phyloP scores from a whole-genome alignment of 305 asterid genomes.

The Fraxinus ornus region DNA sequence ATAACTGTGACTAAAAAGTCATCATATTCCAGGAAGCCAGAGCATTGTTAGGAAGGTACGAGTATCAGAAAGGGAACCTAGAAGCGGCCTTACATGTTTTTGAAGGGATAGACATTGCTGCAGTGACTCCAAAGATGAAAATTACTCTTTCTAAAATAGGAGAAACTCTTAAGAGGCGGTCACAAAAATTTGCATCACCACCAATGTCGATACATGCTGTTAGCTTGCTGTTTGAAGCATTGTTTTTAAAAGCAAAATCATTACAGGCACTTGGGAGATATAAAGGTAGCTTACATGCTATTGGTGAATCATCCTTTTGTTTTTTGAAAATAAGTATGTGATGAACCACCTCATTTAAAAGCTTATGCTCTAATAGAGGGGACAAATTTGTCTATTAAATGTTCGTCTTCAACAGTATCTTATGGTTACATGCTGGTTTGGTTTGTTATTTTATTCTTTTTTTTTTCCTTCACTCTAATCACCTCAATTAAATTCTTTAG shows the following conservation, averaged over 20 bases:
- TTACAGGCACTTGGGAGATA: conserved; percentile 77
- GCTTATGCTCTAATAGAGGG: neutral
- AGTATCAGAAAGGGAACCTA: conserved; percentile 85
- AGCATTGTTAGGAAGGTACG: conserved; percentile 91
- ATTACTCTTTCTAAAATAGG: conserved; percentile 51
- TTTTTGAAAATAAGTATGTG: neutral
- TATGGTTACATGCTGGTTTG: neutral
- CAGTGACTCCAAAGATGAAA: conserved; percentile 79
- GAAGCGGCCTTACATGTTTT: conserved; percentile 93
- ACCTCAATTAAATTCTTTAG: conserved; percentile 5
- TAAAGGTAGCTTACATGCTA: conserved; percentile 55
- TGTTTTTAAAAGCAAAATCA: conserved; percentile 78
- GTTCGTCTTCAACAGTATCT: neutral
- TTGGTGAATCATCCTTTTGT: neutral
- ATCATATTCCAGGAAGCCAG: conserved; percentile 77
- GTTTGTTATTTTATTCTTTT: conserved; percentile 1
- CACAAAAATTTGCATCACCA: conserved; percentile 46
- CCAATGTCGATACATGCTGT: conserved; percentile 82
- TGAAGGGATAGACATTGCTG: conserved; percentile 85
- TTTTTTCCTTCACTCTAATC: neutral
- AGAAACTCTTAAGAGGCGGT: conserved; percentile 53
- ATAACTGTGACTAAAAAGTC: conserved; percentile 7
- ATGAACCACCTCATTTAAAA: neutral
- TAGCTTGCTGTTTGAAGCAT: conserved; percentile 81
- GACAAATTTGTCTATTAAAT: neutral